Base-by-base conservation (phyloP, 2,329 filamentous ascomycete genomes). In the Mycosphaerella arachidis region DNA sequence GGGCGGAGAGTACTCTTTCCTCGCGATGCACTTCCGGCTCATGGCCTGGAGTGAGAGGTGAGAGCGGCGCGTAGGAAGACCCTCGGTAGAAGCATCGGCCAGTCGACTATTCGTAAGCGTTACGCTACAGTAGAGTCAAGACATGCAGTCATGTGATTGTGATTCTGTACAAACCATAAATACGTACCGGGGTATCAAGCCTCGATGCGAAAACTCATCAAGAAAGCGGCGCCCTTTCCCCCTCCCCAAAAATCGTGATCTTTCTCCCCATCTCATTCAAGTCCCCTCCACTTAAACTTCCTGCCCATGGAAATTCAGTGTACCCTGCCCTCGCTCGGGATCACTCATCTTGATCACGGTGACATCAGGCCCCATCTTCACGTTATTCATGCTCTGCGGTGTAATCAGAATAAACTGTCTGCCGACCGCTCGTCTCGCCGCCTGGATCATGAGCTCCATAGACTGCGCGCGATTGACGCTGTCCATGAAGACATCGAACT, bases 401-500 rank as follows among this genome's bases (percentile, higher is more conserved):
- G 93, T 97, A 72, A 99, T 99, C 57, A 99, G 84, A 65, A 99
- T 92, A 71, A 95, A 99, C 73, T 99, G 94, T 63, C 91, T 85
- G 29, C 92, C 91, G n/a, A 94, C 87, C 1, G 91, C 90, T 31
- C 89, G 85, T 68, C 94, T 85, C 40, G 94, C 94, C 18, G 91
- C 90, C 60, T 86, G 83, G 67, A 97, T 92, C 75, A 99, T 89
- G 88, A 99, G 91, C 64, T 90, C 89, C 68, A 96, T 96, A 72
- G 91, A 95, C 67, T 95, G 90, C 58, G 90, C 91, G 62, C 94
- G 86, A 75, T 99, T 99, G 60, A 97, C 91, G 67, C 89, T 91
- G 76, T 99, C 94, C 94, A 99, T 99, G 80, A 97, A 99, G 33
- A 99, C 94, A 73, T 99, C 94, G 72, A 97, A 99, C 76, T 99